Conservation (phyloP, 495 filamentous ascomycete species). For the Aspergillus avenaceus region DNA sequence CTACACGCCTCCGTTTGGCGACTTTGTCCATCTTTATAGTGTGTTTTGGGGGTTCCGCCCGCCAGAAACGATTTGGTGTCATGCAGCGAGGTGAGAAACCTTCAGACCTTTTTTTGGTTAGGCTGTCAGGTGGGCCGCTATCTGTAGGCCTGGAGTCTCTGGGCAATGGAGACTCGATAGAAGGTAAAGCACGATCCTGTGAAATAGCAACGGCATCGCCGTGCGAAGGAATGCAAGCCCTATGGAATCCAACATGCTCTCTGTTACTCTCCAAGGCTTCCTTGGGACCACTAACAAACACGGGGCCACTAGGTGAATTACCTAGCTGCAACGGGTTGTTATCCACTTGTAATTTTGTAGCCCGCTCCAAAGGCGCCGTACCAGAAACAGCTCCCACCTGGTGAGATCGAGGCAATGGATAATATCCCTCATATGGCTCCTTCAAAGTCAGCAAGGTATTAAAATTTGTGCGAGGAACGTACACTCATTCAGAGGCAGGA, state of each 20-base stretch:
- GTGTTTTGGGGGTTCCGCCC: conserved; percentile 15
- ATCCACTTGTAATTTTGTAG: conserved; percentile 12
- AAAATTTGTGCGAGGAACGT: no score
- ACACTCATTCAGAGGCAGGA: no score
- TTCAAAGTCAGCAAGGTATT: conserved; percentile 26
- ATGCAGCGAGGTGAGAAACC: conserved; percentile 28
- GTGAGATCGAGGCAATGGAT: conserved; percentile 15
- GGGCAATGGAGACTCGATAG: conserved; percentile 33
- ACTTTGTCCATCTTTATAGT: conserved; percentile 16
- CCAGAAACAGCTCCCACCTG: conserved; percentile 17
- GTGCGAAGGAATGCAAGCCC: conserved; percentile 12
- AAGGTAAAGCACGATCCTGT: conserved; percentile 35
- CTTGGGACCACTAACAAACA: conserved; percentile 37
- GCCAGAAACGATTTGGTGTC: conserved; percentile 23
- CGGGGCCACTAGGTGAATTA: conserved; percentile 24
- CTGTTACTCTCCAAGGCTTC: conserved; percentile 16
- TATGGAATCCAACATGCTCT: conserved; percentile 15
- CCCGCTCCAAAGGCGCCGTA: conserved; percentile 15
- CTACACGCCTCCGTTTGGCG: conserved; percentile 32
- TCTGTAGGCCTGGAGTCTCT: conserved; percentile 24
- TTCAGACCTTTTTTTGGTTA: conserved; percentile 31
- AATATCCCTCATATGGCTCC: conserved; percentile 23
- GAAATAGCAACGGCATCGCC: conserved; percentile 15
- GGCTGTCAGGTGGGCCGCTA: conserved; percentile 24
- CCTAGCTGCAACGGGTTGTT: conserved; percentile 13